Evolutionary conservation across 2,329 filamentous ascomycete species (phyloP).

Genomic region (Sphaerulina populicola): DNA sequence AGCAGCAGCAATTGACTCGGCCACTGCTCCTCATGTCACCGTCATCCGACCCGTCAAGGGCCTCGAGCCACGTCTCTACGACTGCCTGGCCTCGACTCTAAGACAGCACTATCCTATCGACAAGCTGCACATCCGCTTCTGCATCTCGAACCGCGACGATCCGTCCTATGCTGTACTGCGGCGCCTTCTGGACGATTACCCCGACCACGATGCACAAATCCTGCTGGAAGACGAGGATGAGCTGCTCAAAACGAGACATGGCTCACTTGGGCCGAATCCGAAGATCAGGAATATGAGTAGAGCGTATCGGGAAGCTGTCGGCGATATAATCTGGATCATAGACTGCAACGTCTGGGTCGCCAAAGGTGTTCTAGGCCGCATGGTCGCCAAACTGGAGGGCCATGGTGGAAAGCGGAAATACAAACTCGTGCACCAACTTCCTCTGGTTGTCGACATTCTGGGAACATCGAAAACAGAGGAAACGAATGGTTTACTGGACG

Average conservation of each 20-base stretch:
- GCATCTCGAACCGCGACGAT: slow-evolving; percentile 65
- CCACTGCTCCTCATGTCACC: slow-evolving; percentile 68
- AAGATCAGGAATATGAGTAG: slow-evolving; percentile 96
- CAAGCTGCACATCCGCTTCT: slow-evolving; percentile 73
- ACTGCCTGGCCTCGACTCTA: slow-evolving; percentile 82
- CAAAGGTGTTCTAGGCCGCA: slow-evolving; percentile 67
- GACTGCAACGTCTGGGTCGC: slow-evolving; percentile 96
- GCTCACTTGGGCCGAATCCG: slow-evolving; percentile 77
- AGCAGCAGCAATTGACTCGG: background rate
- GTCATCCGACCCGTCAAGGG: slow-evolving; percentile 91
- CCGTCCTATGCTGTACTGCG: slow-evolving; percentile 67
- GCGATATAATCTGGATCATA: slow-evolving; percentile 85
- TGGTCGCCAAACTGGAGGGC: slow-evolving; percentile 82
- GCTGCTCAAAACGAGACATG: slow-evolving; percentile 49
- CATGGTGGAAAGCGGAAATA: slow-evolving; percentile 47
- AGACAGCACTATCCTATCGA: slow-evolving; percentile 68
- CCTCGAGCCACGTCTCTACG: slow-evolving; percentile 79
- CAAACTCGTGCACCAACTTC: slow-evolving; percentile 93
- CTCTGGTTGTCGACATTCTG: slow-evolving; percentile 69
- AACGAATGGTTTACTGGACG: slow-evolving; percentile 20
- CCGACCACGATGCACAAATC: slow-evolving; percentile 60
- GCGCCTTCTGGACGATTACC: slow-evolving; percentile 64
- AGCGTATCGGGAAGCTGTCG: slow-evolving; percentile 78
- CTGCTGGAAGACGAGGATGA: slow-evolving; percentile 78
- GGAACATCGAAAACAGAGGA: slow-evolving; percentile 26